Evolutionary conservation across 148 eudicot species (phyloP).

Genomic region (Talinum fruticosum): DNA sequence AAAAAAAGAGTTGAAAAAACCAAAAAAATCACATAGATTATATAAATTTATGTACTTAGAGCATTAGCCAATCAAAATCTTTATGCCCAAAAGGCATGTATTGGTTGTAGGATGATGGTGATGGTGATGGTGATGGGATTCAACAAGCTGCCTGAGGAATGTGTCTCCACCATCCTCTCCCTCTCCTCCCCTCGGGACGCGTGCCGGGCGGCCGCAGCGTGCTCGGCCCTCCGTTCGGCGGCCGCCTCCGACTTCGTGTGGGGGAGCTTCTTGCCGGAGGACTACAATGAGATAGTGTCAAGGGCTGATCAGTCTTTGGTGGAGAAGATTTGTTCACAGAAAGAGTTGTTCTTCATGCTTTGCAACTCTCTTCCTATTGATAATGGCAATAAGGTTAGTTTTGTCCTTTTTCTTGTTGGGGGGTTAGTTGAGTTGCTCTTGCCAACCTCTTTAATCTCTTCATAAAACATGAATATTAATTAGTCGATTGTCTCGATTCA

Average conservation of each 20-base stretch:
- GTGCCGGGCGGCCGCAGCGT: constrained; percentile 30
- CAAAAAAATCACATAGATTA: no score
- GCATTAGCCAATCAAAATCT: not conserved
- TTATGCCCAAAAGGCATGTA: no score
- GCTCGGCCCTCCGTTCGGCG: constrained; percentile 30
- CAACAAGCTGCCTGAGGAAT: constrained; percentile 44
- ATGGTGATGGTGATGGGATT: constrained; percentile 4
- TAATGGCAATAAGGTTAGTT: constrained; percentile 51
- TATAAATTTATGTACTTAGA: not conserved
- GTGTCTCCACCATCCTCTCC: constrained; percentile 40
- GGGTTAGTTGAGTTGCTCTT: no score
- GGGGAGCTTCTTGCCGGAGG: constrained; percentile 50
- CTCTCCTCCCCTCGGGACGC: constrained; percentile 49
- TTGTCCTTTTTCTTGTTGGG: not conserved
- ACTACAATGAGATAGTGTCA: constrained; percentile 34
- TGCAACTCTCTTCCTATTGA: constrained; percentile 48
- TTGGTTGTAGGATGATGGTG: no score
- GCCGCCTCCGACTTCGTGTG: constrained; percentile 51
- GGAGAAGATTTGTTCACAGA: constrained; percentile 38
- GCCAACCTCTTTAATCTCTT: no score
- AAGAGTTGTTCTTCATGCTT: constrained; percentile 45
- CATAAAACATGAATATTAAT: no score
- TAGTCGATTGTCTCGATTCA: no score
- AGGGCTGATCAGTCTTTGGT: constrained; percentile 21
- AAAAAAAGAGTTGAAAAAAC: no score